Evolutionary conservation across 2,329 filamentous ascomycete genomes (phyloP).

Genomic region (Emergomyces orientalis): DNA sequence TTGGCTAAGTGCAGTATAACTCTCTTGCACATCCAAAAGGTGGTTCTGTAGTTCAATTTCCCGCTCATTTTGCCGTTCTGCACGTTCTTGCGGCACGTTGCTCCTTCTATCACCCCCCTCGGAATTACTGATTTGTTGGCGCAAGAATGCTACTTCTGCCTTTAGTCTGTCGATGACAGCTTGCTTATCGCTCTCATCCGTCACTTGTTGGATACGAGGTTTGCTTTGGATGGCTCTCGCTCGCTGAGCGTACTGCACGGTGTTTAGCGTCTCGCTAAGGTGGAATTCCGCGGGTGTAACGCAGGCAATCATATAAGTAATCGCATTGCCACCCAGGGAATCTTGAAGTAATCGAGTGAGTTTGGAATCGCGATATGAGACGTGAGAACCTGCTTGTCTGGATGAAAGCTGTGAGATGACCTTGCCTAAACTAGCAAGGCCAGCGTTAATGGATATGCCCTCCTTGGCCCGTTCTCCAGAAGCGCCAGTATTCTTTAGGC

Average conservation of each 20-base stretch:
- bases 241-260: slow-evolving; percentile 91
- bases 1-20: slow-evolving; percentile 81
- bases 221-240: slow-evolving; percentile 96
- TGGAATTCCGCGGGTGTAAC: slow-evolving; percentile 96
- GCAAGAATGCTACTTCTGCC: slow-evolving; percentile 84
- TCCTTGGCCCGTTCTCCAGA: slow-evolving; percentile 91
- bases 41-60: slow-evolving; percentile 91
- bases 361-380: slow-evolving; percentile 97
- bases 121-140: slow-evolving; percentile 85
- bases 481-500: slow-evolving; percentile 92
- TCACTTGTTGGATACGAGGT: slow-evolving; percentile 82
- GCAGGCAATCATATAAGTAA: slow-evolving; percentile 99
- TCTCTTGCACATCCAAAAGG: slow-evolving; percentile 84
- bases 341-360: slow-evolving; percentile 91
- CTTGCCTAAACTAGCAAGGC: slow-evolving; percentile 87
- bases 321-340: slow-evolving; percentile 90
- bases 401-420: slow-evolving; percentile 97
- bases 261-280: slow-evolving; percentile 93
- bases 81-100: slow-evolving; percentile 56
- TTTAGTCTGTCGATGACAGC: slow-evolving; percentile 87
- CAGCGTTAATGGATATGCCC: slow-evolving; percentile 96
- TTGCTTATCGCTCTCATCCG: slow-evolving; percentile 87
- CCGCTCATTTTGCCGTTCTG: slow-evolving; percentile 70
- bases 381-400: slow-evolving; percentile 74
- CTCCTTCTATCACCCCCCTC: slow-evolving; percentile 52